A percentile compares a stretch with the other conserved stretches of the same genome.
Evolutionary conservation across 2,329 filamentous ascomycete genomes (phyloP).

Genomic region (Cladosporium sp.): DNA sequence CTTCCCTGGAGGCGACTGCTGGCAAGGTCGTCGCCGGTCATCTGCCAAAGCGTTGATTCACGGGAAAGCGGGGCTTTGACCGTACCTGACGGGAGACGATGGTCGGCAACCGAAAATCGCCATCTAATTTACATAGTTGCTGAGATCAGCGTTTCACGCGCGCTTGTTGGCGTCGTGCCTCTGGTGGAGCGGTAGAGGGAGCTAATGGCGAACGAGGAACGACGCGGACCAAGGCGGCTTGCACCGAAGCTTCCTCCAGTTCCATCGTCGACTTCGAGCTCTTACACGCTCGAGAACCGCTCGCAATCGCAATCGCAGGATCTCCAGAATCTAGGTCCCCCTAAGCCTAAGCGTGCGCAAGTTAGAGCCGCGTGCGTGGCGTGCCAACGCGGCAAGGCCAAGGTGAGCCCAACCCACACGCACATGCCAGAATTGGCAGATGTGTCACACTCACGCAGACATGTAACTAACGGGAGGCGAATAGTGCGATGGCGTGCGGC

Average conservation of each 20-base stretch:
- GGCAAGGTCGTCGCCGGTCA: too few relatives aligned
- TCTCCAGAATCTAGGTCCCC: neutral
- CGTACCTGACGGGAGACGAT: neutral
- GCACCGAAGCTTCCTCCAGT: slow-evolving; percentile 9
- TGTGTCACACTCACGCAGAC: too few relatives aligned
- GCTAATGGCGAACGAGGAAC: slow-evolving; percentile 9
- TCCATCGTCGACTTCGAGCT: slow-evolving; percentile 1
- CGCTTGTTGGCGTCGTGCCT: neutral
- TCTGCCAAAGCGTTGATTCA: too few relatives aligned
- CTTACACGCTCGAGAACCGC: neutral
- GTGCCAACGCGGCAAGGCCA: slow-evolving; percentile 9
- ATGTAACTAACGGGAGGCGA: neutral
- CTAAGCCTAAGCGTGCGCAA: slow-evolving; percentile 8
- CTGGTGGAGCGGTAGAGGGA: neutral
- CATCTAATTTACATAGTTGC: neutral
- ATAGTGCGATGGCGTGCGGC: slow-evolving; percentile 6
- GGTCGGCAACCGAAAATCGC: neutral
- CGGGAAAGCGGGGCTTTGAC: neutral
- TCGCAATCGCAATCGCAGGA: neutral
- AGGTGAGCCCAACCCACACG: neutral
- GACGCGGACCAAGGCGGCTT: slow-evolving; percentile 9
- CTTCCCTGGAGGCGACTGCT: too few relatives aligned
- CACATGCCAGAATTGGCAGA: too few relatives aligned
- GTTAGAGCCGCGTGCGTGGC: slow-evolving; percentile 7
- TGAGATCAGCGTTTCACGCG: neutral